Percentiles rank a stretch among this genome's conserved stretches.
Evolutionary conservation across 169 alveolate genomes (phyloP).

Genomic region (Plasmodium knowlesi): DNA sequence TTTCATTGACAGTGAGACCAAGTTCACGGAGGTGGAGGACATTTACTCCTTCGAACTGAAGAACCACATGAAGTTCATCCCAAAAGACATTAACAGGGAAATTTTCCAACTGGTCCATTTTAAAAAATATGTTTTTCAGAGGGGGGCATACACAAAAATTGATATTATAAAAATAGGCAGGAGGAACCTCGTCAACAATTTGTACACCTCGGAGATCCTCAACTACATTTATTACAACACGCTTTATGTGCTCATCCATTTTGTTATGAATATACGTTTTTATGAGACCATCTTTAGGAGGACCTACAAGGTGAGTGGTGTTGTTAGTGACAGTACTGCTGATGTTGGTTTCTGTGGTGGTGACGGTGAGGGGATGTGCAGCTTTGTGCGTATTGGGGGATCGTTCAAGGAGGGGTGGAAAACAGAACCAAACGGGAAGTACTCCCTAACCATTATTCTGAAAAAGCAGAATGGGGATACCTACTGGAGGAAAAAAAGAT

Average conservation of each 20-base stretch:
- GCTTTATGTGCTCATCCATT: conserved; percentile 40
- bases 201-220: conserved; percentile 62
- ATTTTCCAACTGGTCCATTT: conserved; percentile 31
- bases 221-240: conserved; percentile 50
- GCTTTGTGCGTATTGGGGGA: neutral
- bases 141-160: conserved; percentile 58
- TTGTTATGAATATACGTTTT: conserved; percentile 29
- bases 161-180: conserved; percentile 40
- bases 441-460: neutral
- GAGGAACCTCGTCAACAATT: conserved; percentile 18
- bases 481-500: conserved; percentile 26
- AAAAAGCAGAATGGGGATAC: neutral
- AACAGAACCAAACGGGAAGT: neutral
- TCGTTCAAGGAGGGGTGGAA: neutral
- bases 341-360: too few relatives aligned
- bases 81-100: conserved; percentile 39
- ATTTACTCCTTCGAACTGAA: conserved; percentile 28
- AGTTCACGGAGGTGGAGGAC: neutral
- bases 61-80: conserved; percentile 58
- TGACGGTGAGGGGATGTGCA: neutral
- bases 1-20: conserved; percentile 24
- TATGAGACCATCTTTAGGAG: conserved; percentile 16
- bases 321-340: neutral
- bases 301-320: conserved; percentile 26
- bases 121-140: conserved; percentile 50